These are phyloP conservation scores for Rhodomyrtus tomentosa DNA, from an alignment of 345 rosid genomes.

Conservation along the genomic window DNA sequence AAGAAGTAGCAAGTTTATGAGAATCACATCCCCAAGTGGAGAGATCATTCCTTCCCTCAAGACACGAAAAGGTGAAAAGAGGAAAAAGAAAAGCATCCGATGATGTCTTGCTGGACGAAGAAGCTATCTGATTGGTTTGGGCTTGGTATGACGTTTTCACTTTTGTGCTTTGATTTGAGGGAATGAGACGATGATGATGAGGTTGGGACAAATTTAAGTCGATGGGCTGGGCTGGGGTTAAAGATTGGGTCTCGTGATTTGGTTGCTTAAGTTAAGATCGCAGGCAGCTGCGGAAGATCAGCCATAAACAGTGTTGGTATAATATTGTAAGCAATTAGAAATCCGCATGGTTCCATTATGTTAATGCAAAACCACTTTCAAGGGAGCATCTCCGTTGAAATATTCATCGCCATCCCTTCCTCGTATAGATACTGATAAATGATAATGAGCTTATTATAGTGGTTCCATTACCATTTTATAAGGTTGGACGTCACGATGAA, in stretches of 20 bases:
- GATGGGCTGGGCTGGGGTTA: not conserved
- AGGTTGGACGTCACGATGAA: not conserved
- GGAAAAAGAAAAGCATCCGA: not conserved
- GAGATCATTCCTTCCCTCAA: not conserved
- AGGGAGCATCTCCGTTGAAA: not conserved
- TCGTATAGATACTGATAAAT: not conserved
- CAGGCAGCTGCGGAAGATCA: not conserved
- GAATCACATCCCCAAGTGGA: not conserved
- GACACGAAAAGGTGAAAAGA: not conserved
- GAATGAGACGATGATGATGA: not conserved
- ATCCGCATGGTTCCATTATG: not conserved
- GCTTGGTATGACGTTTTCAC: not conserved
- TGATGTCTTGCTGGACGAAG: not conserved
- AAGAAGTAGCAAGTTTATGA: not conserved
- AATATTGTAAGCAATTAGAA: no score
- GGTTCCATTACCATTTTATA: not conserved
- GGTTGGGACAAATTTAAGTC: not conserved
- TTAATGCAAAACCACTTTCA: not conserved
- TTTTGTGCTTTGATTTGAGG: not conserved
- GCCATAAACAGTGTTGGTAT: no score
- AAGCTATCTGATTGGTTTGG: not conserved
- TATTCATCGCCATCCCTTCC: not conserved
- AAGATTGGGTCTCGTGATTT: not conserved
- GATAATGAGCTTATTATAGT: no score
- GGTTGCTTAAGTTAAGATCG: not conserved